phyloP scores from a whole-genome alignment of 2,329 filamentous ascomycete genomes.

The Colletotrichum nymphaeae region DNA sequence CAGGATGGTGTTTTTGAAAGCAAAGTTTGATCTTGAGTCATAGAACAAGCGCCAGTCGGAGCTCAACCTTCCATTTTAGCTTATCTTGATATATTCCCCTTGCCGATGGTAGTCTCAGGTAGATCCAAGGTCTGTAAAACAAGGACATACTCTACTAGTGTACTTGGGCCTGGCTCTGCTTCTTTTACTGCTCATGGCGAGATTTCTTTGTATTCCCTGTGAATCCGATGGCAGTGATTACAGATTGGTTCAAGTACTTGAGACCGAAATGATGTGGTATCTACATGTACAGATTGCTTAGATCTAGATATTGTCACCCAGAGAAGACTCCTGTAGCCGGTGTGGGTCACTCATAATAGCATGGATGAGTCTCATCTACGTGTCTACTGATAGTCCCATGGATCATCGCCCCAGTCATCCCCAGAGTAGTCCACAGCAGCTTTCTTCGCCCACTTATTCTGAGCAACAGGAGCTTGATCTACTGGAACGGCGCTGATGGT shows the following conservation, averaged over 20 bases:
- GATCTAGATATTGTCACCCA: neutral
- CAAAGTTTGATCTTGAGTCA: too few species aligned
- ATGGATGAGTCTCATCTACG: neutral
- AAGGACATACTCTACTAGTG: too few species aligned
- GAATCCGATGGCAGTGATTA: neutral
- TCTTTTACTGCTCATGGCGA: neutral
- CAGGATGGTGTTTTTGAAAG: too few species aligned
- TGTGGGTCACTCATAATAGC: neutral
- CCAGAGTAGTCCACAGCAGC: constrained; percentile 44
- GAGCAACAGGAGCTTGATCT: neutral
- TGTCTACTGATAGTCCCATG: constrained; percentile 28
- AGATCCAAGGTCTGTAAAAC: too few species aligned
- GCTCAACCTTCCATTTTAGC: too few species aligned
- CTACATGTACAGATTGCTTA: neutral
- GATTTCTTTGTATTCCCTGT: neutral
- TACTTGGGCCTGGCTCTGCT: neutral
- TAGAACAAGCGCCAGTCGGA: too few species aligned
- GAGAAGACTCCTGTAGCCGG: neutral
- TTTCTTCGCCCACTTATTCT: constrained; percentile 40
- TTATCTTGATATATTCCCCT: too few species aligned
- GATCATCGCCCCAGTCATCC: constrained; percentile 42
- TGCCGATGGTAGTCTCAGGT: too few species aligned
- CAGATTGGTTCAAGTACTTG: neutral
- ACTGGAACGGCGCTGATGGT: neutral
- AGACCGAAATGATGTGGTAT: neutral